Evolutionary conservation across 768 basidiomycete species (phyloP).

Genomic region (Pholiota conissans): DNA sequence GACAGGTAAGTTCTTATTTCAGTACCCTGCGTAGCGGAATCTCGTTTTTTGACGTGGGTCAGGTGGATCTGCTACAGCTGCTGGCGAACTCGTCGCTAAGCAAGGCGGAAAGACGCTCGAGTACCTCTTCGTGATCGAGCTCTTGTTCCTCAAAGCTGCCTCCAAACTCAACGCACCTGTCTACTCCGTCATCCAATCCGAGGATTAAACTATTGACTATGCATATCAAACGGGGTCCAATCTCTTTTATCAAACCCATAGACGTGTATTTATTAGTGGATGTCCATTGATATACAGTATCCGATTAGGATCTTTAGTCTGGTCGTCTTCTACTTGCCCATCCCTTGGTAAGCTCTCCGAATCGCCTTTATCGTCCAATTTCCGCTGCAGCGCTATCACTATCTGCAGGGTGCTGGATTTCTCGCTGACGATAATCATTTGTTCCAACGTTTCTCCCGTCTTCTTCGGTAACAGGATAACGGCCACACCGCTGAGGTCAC

Average conservation of each 20-base stretch:
- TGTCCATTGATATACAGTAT: conserved; percentile 78
- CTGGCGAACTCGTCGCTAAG: conserved; percentile 83
- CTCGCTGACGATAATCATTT: conserved; percentile 57
- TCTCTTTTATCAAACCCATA: conserved; percentile 49
- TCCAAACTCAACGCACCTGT: conserved; percentile 82
- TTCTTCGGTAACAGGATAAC: conserved; percentile 57
- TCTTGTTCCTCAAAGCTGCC: conserved; percentile 71
- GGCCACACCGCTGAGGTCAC: conserved; percentile 57
- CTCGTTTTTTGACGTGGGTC: conserved; percentile 2
- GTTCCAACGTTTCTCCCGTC: conserved; percentile 51
- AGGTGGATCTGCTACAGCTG: conserved; percentile 94
- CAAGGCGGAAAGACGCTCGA: conserved; percentile 85
- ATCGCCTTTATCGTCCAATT: conserved; percentile 25
- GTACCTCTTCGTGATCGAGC: conserved; percentile 92
- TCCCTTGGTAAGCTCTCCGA: conserved; percentile 19
- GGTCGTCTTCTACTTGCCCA: conserved; percentile 25
- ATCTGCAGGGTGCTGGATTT: conserved; percentile 30
- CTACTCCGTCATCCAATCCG: conserved; percentile 84
- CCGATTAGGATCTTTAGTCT: conserved; percentile 36
- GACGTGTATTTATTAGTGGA: conserved; percentile 72
- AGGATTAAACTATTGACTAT: conserved; percentile 47
- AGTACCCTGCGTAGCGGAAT: background rate
- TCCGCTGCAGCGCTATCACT: conserved; percentile 16
- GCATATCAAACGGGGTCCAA: conserved; percentile 4
- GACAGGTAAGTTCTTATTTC: conserved; percentile 62